A percentile compares a stretch with the other conserved stretches of the same genome.
phyloP scores from a whole-genome alignment of 169 alveolate genomes.

The Cryptosporidium baileyi region DNA sequence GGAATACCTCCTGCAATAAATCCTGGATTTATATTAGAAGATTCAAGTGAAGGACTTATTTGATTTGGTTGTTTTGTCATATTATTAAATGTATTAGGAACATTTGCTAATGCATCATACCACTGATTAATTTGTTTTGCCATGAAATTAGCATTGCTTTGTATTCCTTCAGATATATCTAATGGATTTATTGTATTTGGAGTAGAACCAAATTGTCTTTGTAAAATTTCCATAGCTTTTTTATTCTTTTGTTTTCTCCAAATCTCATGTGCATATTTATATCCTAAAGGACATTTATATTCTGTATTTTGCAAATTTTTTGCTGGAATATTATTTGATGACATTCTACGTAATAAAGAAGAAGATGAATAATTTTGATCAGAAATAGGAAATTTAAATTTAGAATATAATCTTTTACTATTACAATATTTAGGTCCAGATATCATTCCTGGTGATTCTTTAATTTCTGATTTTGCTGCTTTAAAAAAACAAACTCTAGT shows the following conservation, averaged over 20 bases:
- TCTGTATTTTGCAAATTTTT: slow-evolving; percentile 7
- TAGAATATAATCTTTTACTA: background rate
- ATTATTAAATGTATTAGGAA: slow-evolving; percentile 8
- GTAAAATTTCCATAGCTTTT: slow-evolving; percentile 50
- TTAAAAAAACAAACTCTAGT: slow-evolving; percentile 28
- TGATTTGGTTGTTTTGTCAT: background rate
- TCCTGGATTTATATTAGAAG: slow-evolving; percentile 36
- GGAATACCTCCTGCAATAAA: slow-evolving; percentile 70
- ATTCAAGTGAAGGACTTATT: slow-evolving; percentile 1
- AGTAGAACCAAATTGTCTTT: slow-evolving; percentile 50
- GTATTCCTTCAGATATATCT: slow-evolving; percentile 62
- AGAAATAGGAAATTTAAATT: background rate
- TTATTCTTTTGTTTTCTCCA: slow-evolving; percentile 66
- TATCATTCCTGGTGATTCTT: slow-evolving; percentile 45
- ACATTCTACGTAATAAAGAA: slow-evolving; percentile 31
- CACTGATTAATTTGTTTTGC: slow-evolving; percentile 59
- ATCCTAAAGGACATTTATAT: slow-evolving; percentile 39
- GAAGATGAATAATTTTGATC: background rate
- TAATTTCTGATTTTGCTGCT: slow-evolving; percentile 30
- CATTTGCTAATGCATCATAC: slow-evolving; percentile 47
- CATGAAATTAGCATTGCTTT: slow-evolving; percentile 56
- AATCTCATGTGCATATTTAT: slow-evolving; percentile 22
- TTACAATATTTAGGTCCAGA: slow-evolving; percentile 62
- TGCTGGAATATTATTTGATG: background rate
- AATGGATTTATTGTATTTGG: slow-evolving; percentile 30